These are phyloP conservation scores for Malus hybrid DNA, from an alignment of 331 rosid species.

Conservation along the genomic window DNA sequence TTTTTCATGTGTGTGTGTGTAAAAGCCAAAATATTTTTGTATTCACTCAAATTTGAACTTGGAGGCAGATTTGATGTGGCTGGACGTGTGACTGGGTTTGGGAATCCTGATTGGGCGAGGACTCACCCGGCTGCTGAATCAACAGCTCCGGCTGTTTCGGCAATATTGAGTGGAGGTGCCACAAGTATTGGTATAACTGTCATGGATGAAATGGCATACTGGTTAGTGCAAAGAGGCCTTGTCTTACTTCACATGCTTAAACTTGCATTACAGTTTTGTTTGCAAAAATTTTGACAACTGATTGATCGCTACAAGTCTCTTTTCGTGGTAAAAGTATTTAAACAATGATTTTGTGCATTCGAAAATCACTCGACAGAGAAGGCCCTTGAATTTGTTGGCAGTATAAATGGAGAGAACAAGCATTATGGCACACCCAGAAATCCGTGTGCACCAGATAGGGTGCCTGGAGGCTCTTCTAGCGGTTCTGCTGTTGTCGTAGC, in stretches of 20 bases:
- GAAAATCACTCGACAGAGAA: not conserved
- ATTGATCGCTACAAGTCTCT: not conserved
- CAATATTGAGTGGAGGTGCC: conserved; percentile 64
- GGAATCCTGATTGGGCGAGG: conserved; percentile 88
- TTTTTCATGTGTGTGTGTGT: not conserved
- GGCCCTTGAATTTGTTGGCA: conserved; percentile 27
- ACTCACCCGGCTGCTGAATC: conserved; percentile 70
- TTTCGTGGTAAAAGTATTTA: not conserved
- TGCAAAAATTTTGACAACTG: too few relatives aligned
- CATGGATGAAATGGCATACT: conserved; percentile 95
- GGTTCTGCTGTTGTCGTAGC: too few relatives aligned
- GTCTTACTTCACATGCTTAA: not conserved
- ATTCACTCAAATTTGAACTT: not conserved
- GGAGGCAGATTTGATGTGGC: conserved; percentile 69
- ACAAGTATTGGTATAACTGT: conserved; percentile 75
- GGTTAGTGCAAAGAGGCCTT: conserved; percentile 26
- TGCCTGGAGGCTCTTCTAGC: too few relatives aligned
- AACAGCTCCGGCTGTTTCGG: conserved; percentile 64
- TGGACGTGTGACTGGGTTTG: conserved; percentile 72
- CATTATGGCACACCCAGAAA: conserved; percentile 91
- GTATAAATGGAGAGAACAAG: conserved; percentile 74
- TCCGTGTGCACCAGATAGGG: conserved; percentile 35
- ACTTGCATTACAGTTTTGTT: too few relatives aligned
- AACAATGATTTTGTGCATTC: not conserved
- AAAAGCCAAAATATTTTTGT: not conserved